Base-by-base conservation (phyloP, 2,329 filamentous ascomycete genomes). In the Cladophialophora yegresii region DNA sequence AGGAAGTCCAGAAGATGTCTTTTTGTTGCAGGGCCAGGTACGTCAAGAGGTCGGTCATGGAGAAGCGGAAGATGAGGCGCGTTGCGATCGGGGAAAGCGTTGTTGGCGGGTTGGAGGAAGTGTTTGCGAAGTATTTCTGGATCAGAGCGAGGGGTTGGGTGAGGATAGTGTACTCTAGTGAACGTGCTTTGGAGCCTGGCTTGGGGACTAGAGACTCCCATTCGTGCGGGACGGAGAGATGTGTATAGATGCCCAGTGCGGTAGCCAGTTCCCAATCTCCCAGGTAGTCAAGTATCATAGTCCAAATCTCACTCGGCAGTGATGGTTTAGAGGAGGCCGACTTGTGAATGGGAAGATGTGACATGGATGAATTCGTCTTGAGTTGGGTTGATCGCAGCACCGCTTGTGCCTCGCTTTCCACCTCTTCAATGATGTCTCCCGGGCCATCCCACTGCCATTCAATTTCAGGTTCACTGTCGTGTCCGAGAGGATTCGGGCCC, bases 201-300 rank as follows among this genome's bases (percentile, higher is more conserved):
- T 83, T 81, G 10, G 85, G 81, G 45, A 84, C 83, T 32, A 89
- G 85, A 59, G 79, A 79, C 67, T 85, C 83, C 92, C 92, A 96
- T 70, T 90, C 86, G 40, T 81, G 76, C 0, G 93, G 92, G 66
- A 88, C 85, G 0, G 86, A 84, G 5, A 96, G 80, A 61, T 85
- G 92, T 1, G 92, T 92, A 73, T 90, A 93, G 51, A 97, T 85
- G 62, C 90, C 88, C 5, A 97, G 81, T 0, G 90, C 89, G 69
- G 88, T 88, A 9, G 93, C 90, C 22, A 96, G 82, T 77, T 97
- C 93, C 93, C 93, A 98, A 75, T 98, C 93, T 50, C 87, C 87
- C 0, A 92, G 86, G 67, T 89, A 87, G 69, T 96, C 90, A 50
- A 97, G 86, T 54, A 98, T 89, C 63, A 93, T 89, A 33, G 89